These are phyloP conservation scores for Talaromyces sp. DNA, from an alignment of 2,329 filamentous ascomycete genomes.

Conservation along the genomic window DNA sequence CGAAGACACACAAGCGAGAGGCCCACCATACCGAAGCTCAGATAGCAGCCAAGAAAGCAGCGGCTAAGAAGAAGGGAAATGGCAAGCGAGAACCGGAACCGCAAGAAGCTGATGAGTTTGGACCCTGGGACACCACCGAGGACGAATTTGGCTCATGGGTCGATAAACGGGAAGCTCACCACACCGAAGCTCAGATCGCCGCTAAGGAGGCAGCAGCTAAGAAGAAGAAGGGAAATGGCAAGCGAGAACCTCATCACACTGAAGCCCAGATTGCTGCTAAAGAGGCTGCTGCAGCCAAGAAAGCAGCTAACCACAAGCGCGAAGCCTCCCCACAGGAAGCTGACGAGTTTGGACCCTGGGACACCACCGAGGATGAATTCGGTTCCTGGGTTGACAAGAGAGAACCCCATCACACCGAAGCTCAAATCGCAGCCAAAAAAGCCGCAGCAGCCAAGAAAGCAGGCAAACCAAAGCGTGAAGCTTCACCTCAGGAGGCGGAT, in stretches of 20 bases:
- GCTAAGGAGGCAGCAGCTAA: not conserved
- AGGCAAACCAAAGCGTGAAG: not conserved
- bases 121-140: not conserved
- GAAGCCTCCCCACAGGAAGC: not conserved
- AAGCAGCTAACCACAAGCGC: not conserved
- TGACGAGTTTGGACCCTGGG: slow-evolving; percentile 4
- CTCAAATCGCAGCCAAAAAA: not conserved
- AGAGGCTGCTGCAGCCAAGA: not conserved
- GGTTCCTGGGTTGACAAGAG: slow-evolving; percentile 1
- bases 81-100: not conserved
- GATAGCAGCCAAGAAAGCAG: not conserved
- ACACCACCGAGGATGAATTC: not conserved
- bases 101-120: not conserved
- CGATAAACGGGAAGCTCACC: not conserved
- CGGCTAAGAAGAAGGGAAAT: not conserved
- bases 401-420: not conserved
- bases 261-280: slow-evolving; percentile 2
- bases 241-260: not conserved
- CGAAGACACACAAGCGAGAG: not conserved
- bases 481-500: not conserved
- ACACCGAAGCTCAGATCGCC: not conserved
- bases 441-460: not conserved
- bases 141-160: slow-evolving; percentile 1
- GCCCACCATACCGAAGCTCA: not conserved
- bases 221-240: not conserved